Percentiles rank a stretch among this genome's conserved stretches.
phyloP scores from a whole-genome alignment of 177 flowering plant species.

The Vitis hybrid region DNA sequence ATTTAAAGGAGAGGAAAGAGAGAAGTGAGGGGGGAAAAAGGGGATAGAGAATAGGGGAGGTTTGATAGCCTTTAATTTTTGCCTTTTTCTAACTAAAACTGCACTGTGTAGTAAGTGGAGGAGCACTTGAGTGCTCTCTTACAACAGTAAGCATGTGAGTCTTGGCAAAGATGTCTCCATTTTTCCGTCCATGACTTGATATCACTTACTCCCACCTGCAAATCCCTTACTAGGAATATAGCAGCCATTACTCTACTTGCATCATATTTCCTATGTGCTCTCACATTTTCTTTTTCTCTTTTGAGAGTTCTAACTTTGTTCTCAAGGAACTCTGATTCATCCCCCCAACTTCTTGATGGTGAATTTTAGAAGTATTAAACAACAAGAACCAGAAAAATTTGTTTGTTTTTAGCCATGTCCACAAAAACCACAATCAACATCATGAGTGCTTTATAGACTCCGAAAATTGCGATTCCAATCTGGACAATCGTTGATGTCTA shows the following conservation, averaged over 20 bases:
- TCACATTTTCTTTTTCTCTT: not conserved
- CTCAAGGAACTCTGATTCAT: not conserved
- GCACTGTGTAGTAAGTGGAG: slow-evolving; percentile 16
- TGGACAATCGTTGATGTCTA: not conserved
- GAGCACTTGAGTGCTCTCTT: slow-evolving; percentile 21
- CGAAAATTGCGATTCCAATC: slow-evolving; percentile 1
- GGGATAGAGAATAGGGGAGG: not conserved
- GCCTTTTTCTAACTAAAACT: not conserved
- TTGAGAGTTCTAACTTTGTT: not conserved
- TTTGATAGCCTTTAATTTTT: not conserved
- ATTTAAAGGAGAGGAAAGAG: slow-evolving; percentile 18
- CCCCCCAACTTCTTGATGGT: not conserved
- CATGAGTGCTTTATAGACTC: not conserved
- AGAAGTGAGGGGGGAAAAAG: not conserved
- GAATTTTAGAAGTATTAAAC: not conserved
- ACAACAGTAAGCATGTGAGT: slow-evolving; percentile 17
- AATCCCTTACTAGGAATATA: slow-evolving; percentile 6
- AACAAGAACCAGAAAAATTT: not conserved
- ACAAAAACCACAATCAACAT: not conserved
- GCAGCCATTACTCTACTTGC: not conserved
- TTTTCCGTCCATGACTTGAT: slow-evolving; percentile 26
- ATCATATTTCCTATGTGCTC: not conserved
- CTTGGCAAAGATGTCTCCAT: slow-evolving; percentile 19
- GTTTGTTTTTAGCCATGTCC: not conserved
- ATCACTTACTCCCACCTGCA: slow-evolving; percentile 17